Conservation (phyloP, 345 rosid species). For the Aquilaria sinensis region DNA sequence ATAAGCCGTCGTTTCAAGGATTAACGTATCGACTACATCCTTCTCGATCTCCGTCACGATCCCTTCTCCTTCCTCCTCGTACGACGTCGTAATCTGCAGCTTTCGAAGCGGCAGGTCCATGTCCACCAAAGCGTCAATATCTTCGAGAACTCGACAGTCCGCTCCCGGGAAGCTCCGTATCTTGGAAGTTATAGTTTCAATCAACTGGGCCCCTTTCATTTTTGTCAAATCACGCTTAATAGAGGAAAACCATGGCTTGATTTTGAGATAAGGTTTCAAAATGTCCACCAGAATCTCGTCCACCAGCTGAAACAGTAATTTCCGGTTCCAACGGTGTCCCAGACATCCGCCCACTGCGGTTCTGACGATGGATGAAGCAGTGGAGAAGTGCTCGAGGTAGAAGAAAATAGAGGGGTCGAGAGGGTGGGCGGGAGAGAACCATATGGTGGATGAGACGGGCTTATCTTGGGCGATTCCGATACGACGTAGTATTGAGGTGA, state of each 20-base stretch:
- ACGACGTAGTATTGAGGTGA: conserved; percentile 43
- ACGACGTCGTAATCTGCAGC: conserved; percentile 10
- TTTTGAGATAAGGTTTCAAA: conserved; percentile 43
- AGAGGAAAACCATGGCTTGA: conserved; percentile 41
- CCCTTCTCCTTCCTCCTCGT: conserved; percentile 52
- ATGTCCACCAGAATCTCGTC: conserved; percentile 59
- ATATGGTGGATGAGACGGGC: conserved; percentile 35
- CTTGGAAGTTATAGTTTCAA: conserved; percentile 24
- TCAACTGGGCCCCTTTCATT: conserved; percentile 35
- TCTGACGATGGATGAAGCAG: not conserved
- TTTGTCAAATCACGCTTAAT: not conserved
- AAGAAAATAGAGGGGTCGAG: conserved; percentile 66
- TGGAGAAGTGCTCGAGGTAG: conserved; percentile 40
- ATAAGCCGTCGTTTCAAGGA: conserved; percentile 39
- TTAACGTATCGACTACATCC: conserved; percentile 37
- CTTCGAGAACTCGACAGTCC: conserved; percentile 58
- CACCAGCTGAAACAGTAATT: conserved; percentile 52
- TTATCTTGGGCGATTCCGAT: conserved; percentile 45
- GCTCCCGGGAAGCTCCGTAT: conserved; percentile 38
- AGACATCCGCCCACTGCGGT: conserved; percentile 15
- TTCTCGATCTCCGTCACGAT: conserved; percentile 42
- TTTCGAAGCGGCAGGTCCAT: conserved; percentile 36
- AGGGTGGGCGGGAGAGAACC: conserved; percentile 68
- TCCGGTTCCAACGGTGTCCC: conserved; percentile 49
- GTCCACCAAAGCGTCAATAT: conserved; percentile 53